A percentile compares a stretch with the other conserved stretches of the same genome.
Evolutionary conservation across 2,329 filamentous ascomycete genomes (phyloP).

Genomic region (Lithohypha guttulata): DNA sequence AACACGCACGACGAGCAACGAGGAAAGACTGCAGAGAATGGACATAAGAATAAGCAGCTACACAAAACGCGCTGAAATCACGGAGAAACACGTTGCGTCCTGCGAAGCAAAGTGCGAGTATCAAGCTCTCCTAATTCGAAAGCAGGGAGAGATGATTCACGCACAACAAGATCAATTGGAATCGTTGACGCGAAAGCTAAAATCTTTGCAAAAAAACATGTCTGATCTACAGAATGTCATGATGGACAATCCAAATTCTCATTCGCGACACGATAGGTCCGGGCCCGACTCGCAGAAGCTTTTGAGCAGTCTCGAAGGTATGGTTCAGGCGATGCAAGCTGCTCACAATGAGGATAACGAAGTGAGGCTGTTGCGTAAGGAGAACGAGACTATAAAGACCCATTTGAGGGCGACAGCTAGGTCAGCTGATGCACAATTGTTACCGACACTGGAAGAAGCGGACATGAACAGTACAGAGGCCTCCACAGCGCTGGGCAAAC

Average conservation of each 20-base stretch:
- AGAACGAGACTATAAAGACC: constrained; percentile 18
- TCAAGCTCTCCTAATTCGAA: too few species aligned
- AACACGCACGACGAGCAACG: not conserved
- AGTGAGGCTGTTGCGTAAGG: constrained; percentile 13
- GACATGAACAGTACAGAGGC: not conserved
- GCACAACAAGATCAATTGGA: constrained; percentile 13
- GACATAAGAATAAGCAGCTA: too few species aligned
- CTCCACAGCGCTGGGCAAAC: constrained; percentile 12
- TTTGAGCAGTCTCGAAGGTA: constrained; percentile 8
- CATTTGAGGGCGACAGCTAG: constrained; percentile 14
- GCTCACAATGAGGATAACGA: constrained; percentile 11
- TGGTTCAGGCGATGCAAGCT: constrained; percentile 10
- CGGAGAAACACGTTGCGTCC: too few species aligned
- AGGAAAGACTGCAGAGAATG: not conserved
- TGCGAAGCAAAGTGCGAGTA: too few species aligned
- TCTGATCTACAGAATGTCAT: constrained; percentile 14
- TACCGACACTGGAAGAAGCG: not conserved
- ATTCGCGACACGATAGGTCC: not conserved
- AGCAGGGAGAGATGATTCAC: constrained; percentile 8
- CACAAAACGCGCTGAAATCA: too few species aligned
- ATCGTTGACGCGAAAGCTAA: constrained; percentile 12
- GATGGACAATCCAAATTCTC: constrained; percentile 1
- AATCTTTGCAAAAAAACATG: constrained; percentile 12
- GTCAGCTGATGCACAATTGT: constrained; percentile 13
- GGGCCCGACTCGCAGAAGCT: not conserved